Evolutionary conservation across 805 yeast species (phyloP).

Genomic region (Metschnikowia corniflorae): DNA sequence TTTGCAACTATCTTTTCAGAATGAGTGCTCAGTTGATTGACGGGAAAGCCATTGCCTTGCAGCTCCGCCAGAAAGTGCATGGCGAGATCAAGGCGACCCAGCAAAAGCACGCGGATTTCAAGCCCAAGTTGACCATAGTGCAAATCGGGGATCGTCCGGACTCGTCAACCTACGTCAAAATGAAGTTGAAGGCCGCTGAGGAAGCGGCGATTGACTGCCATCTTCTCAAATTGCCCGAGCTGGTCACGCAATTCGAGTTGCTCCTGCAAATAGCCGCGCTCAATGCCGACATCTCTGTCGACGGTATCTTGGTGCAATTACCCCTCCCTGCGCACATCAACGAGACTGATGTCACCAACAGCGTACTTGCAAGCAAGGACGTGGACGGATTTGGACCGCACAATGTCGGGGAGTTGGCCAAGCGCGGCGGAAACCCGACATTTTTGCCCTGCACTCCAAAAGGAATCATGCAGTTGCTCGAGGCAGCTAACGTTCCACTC

Average conservation of each 20-base stretch:
- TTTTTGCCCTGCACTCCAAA: constrained; percentile 84
- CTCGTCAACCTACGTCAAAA: constrained; percentile 75
- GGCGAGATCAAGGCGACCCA: constrained; percentile 41
- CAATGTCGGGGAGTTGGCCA: constrained; percentile 74
- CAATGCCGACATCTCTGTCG: constrained; percentile 57
- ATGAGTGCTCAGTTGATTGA: constrained; percentile 39
- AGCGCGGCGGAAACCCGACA: constrained; percentile 65
- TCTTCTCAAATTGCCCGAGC: constrained; percentile 55
- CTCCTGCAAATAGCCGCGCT: constrained; percentile 51
- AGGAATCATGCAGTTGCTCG: constrained; percentile 66
- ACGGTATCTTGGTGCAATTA: constrained; percentile 72
- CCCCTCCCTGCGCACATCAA: constrained; percentile 72
- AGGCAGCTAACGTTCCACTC: constrained; percentile 52
- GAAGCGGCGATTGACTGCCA: constrained; percentile 65
- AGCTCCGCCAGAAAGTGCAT: constrained; percentile 36
- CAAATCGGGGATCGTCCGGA: constrained; percentile 80
- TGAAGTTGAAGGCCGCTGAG: constrained; percentile 74
- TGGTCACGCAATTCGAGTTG: constrained; percentile 53
- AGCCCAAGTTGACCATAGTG: constrained; percentile 64
- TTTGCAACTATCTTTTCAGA: not conserved
- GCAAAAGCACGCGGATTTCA: constrained; percentile 48
- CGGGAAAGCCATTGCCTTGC: constrained; percentile 43
- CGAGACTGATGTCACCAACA: constrained; percentile 63
- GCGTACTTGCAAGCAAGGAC: constrained; percentile 65
- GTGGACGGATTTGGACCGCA: constrained; percentile 81